A percentile compares a stretch with the other conserved stretches of the same genome.
phyloP scores from a whole-genome alignment of 2,329 filamentous ascomycete species.

The Colletotrichum lupini region DNA sequence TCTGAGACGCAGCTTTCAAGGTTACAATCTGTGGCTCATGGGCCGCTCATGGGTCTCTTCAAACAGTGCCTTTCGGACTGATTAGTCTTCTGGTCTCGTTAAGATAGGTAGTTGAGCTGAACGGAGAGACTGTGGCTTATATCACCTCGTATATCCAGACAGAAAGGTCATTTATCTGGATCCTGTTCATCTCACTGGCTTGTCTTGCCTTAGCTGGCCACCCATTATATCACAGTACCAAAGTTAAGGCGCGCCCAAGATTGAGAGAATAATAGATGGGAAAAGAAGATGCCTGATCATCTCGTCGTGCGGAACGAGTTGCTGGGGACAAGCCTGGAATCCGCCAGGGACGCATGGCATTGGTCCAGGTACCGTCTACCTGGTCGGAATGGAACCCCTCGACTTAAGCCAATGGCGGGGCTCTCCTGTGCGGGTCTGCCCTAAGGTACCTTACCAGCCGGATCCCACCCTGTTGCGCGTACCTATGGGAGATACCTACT shows the following conservation, averaged over 20 bases:
- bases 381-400: not conserved
- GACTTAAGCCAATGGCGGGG: not conserved
- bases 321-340: slow-evolving; percentile 24
- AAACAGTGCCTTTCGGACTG: not conserved
- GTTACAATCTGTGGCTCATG: slow-evolving; percentile 15
- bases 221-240: slow-evolving; percentile 3
- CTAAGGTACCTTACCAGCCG: not conserved
- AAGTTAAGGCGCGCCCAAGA: slow-evolving; percentile 14
- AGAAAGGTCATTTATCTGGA: not conserved
- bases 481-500: not conserved
- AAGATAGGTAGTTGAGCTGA: too few relatives aligned
- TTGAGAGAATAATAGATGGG: not conserved
- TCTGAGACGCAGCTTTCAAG: not conserved
- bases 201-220: not conserved
- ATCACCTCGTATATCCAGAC: not conserved
- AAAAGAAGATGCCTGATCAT: slow-evolving; percentile 18
- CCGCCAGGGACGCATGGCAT: slow-evolving; percentile 14
- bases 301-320: not conserved
- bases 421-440: not conserved
- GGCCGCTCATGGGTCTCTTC: slow-evolving; percentile 5
- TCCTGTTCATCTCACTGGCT: not conserved
- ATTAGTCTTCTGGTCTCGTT: not conserved
- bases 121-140: too few relatives aligned
- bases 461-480: not conserved
- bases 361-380: not conserved